phyloP scores from a whole-genome alignment of 2,329 filamentous ascomycete genomes.

The Aspergillus sp. region DNA sequence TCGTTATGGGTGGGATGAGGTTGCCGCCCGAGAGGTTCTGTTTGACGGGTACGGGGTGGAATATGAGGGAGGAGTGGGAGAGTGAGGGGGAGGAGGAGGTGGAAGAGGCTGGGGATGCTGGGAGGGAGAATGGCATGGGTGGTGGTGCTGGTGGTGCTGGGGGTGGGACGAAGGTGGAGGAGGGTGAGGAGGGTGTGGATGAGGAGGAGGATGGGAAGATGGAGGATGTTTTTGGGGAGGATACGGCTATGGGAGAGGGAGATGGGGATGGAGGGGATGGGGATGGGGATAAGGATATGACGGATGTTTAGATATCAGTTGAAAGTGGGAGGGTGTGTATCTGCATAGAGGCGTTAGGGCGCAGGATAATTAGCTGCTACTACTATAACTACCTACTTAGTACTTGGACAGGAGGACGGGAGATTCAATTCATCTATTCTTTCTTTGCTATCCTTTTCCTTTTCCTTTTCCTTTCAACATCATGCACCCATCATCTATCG shows the following conservation, averaged over 20 bases:
- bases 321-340: neutral
- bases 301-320: constrained; percentile 38
- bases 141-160: constrained; percentile 12
- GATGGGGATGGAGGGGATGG: constrained; percentile 34
- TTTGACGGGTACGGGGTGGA: constrained; percentile 59
- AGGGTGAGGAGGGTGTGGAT: constrained; percentile 39
- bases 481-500: neutral
- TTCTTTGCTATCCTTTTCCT: neutral
- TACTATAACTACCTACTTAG: neutral
- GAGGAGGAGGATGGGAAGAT: constrained; percentile 50
- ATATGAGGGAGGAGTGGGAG: constrained; percentile 60
- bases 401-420: neutral
- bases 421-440: constrained; percentile 1
- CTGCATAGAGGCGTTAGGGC: neutral
- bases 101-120: constrained; percentile 26
- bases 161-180: constrained; percentile 21
- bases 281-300: constrained; percentile 44
- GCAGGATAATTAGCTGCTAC: neutral
- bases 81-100: constrained; percentile 52
- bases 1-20: constrained; percentile 55
- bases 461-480: neutral
- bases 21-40: constrained; percentile 65
- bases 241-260: constrained; percentile 40
- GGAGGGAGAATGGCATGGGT: constrained; percentile 29
- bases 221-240: constrained; percentile 51